Base-by-base conservation (phyloP, 2,329 filamentous ascomycete genomes). In the Penicillium janthinellum region DNA sequence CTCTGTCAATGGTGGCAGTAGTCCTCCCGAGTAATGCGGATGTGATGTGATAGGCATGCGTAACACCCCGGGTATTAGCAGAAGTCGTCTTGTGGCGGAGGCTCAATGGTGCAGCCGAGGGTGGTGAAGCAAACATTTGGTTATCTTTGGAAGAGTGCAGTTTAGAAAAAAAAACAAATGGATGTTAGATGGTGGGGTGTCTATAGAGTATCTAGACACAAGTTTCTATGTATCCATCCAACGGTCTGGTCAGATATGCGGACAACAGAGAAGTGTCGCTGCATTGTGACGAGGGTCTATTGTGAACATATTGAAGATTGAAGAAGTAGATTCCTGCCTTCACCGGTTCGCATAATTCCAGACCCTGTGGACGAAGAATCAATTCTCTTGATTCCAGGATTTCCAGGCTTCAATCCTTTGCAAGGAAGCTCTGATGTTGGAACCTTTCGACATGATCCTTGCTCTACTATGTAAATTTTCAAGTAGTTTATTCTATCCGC, bases 1-100 rank as follows among this genome's bases (percentile, higher is more conserved):
- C 15, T 48, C 15, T 15, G 34, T 55, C 34, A 39, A 37, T 38
- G 44, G 58, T 38, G 15, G 45, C 28, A 44, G 51, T 37, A 44
- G 31, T 42, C 38, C 8, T 8, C 17, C 37, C 22, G 44, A 39
- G 22, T 5, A 15, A 2, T 48, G 5, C 41, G 5, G 25, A 47
- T 45, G 49, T 39, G 44, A 47, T 59, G 56, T 57, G 57, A 59
- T 57, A 22, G 42, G 42, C 49, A 56, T 14, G 49, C 47, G 51
- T 25, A 42, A 53, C 20, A 3, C 49, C 35, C 59, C 56, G 59
- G 59, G 12, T 61, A 39, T 41, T 38, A 25, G 56, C 59, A 54
- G 57, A 8, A 8, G 20, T 17, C 12, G 20, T 5, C 28, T 7
- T 11, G 34, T 28, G 37, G 44, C 25, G 10, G 41, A 28, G 58